A percentile compares a stretch with the other conserved stretches of the same genome.
phyloP scores from a whole-genome alignment of 2,329 filamentous ascomycete genomes.

The Fonsecaea erecta region DNA sequence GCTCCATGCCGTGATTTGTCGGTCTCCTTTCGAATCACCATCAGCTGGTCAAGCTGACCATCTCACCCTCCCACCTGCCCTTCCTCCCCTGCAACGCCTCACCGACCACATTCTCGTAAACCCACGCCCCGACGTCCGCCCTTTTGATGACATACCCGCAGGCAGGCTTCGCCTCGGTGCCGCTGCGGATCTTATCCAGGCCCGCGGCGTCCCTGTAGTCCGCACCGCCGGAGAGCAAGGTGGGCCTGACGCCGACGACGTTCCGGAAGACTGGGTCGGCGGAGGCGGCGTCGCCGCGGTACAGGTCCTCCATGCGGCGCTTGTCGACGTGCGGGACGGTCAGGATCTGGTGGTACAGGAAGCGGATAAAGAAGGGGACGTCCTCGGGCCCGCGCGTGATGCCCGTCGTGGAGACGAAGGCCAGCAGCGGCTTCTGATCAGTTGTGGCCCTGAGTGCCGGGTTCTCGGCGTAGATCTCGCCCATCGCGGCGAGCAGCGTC shows the following conservation, averaged over 20 bases:
- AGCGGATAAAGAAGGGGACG: conserved; percentile 41
- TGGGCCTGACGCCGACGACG: conserved; percentile 43
- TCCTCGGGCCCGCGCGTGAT: conserved; percentile 37
- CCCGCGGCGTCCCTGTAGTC: conserved; percentile 35
- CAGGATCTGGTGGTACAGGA: conserved; percentile 43
- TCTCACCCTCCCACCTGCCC: conserved; percentile 34
- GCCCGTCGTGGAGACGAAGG: conserved; percentile 44
- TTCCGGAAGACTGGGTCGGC: conserved; percentile 40
- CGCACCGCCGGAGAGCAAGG: conserved; percentile 40
- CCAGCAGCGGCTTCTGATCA: conserved; percentile 37
- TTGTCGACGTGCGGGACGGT: conserved; percentile 45
- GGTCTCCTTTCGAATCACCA: no score
- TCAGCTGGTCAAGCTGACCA: conserved; percentile 36
- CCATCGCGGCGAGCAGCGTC: conserved; percentile 39
- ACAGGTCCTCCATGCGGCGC: conserved; percentile 45
- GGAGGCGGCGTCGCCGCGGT: conserved; percentile 38
- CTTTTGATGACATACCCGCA: conserved; percentile 45
- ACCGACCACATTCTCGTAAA: conserved; percentile 40
- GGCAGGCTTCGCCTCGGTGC: conserved; percentile 39
- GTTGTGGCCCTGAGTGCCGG: background rate
- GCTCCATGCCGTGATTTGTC: no score
- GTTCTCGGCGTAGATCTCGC: conserved; percentile 35
- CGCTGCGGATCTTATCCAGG: conserved; percentile 40
- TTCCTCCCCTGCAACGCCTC: conserved; percentile 25
- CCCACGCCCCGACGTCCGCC: conserved; percentile 45